These are phyloP conservation scores for Aureobasidium zeae DNA, from an alignment of 2,329 filamentous ascomycete genomes.

Conservation along the genomic window DNA sequence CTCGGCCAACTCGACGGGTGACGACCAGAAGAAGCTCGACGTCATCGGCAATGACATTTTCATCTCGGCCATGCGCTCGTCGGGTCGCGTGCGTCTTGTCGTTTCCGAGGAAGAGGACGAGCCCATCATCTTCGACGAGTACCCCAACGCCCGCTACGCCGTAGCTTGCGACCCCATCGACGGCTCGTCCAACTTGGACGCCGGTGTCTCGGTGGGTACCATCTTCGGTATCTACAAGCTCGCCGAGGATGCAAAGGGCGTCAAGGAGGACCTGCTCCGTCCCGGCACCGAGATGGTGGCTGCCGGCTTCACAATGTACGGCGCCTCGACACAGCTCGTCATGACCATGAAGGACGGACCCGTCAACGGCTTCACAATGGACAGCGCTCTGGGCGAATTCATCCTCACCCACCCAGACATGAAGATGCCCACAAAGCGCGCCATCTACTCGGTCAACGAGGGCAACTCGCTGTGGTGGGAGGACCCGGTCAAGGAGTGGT, in stretches of 20 bases:
- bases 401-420: conserved; percentile 96
- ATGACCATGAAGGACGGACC: conserved; percentile 88
- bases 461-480: conserved; percentile 97
- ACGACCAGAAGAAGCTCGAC: conserved; percentile 99
- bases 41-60: conserved; percentile 98
- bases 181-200: conserved; percentile 93
- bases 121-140: conserved; percentile 72
- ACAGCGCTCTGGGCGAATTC: conserved; percentile 95
- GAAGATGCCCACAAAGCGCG: conserved; percentile 66
- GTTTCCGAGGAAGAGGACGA: conserved; percentile 99
- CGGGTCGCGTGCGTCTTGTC: conserved; percentile 77
- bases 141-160: conserved; percentile 71
- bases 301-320: conserved; percentile 99
- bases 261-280: conserved; percentile 76
- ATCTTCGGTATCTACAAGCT: conserved; percentile 95
- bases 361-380: conserved; percentile 97
- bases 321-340: conserved; percentile 89
- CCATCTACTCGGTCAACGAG: conserved; percentile 98
- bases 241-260: conserved; percentile 62
- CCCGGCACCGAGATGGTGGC: conserved; percentile 88
- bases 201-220: conserved; percentile 93
- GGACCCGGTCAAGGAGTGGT: conserved; percentile 76
- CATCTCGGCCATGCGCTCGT: conserved; percentile 88
- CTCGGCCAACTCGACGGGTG: conserved; percentile 87
- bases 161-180: conserved; percentile 98